These are phyloP conservation scores for Pichia kudriavzevii DNA, from an alignment of 1,139 yeast species.

Conservation along the genomic window DNA sequence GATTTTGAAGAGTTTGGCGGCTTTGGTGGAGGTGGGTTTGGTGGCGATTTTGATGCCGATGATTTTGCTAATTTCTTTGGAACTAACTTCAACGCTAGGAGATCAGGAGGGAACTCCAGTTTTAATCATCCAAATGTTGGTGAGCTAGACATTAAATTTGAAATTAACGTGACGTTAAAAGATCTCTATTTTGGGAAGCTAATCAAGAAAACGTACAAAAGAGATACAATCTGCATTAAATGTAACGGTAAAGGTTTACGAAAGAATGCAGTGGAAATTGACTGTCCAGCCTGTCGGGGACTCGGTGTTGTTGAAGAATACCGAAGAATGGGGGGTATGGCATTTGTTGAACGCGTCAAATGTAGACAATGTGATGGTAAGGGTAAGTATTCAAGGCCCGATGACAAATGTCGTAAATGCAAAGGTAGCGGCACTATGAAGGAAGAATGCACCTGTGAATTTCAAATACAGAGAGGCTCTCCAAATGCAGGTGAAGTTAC, in stretches of 20 bases:
- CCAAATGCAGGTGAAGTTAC: conserved; percentile 45
- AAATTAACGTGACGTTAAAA: conserved; percentile 58
- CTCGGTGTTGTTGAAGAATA: conserved; percentile 56
- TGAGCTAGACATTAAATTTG: conserved; percentile 52
- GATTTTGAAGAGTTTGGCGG: conserved; percentile 12
- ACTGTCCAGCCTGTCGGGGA: conserved; percentile 69
- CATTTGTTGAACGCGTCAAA: conserved; percentile 51
- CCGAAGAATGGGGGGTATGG: conserved; percentile 51
- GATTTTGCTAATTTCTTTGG: conserved; percentile 70
- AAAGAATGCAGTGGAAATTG: conserved; percentile 42
- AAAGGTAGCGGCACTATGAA: conserved; percentile 54
- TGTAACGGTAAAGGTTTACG: conserved; percentile 76
- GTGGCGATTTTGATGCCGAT: conserved; percentile 42
- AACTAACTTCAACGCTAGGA: too few relatives aligned
- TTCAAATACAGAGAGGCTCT: conserved; percentile 70
- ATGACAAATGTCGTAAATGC: conserved; percentile 76
- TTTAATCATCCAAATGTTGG: too few relatives aligned
- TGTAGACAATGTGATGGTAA: conserved; percentile 70
- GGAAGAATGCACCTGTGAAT: conserved; percentile 70
- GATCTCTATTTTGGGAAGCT: conserved; percentile 80
- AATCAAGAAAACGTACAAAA: conserved; percentile 63
- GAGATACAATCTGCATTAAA: conserved; percentile 61
- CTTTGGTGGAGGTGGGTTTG: conserved; percentile 14
- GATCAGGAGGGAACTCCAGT: too few relatives aligned
- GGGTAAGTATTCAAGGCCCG: conserved; percentile 55